Base-by-base conservation (phyloP, 2,329 filamentous ascomycete genomes). In the Arthrocladium fulminans region DNA sequence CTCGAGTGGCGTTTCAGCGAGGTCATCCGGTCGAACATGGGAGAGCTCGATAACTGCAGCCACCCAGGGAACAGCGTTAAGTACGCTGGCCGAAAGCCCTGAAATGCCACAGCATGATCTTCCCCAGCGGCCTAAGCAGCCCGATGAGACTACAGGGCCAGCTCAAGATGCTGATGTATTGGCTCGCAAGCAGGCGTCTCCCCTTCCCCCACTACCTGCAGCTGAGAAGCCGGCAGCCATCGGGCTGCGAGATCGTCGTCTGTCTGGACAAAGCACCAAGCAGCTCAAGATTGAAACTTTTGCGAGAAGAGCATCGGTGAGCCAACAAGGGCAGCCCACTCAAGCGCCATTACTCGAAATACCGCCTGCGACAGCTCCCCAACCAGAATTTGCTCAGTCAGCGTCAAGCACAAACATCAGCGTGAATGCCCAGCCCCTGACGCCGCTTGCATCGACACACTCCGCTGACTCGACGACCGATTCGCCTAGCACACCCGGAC, bases 281-380 rank as follows among this genome's bases (percentile, higher is more conserved):
- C 85, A 89, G 60, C 72, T 97, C 44, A 94, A 88, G 67, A 96
- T 97, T 48, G 87, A 96, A 65, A 96, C 88, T 4, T 57, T 56
- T 44, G 49, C 48, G 5, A 35, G 49, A 30, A 48, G 51, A n/a
- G 49, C 32, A 20, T 55, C 54, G 30, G 43, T 54, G 6, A 52
- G 43, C 20, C 37, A 51, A 20, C 44, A 54, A 40, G 23, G 9
- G 69, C 67, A 63, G 44, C 65, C 54, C 62, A 19, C 29, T 34
- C 58, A 57, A 62, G 60, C 45, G 44, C 50, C 51, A 23, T 44
- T 55, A 15, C 43, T 46, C 27, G 48, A 45, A 52, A 57, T 32
- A 27, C 59, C 19, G 52, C 55, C 61, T 19, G 62, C 63, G n/a
- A 60, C 61, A 50, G 58, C 63, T 50, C 61, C 63, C 38, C 8